These are phyloP conservation scores for Penicillium brasilianum DNA, from an alignment of 2,329 filamentous ascomycete species.

Conservation along the genomic window DNA sequence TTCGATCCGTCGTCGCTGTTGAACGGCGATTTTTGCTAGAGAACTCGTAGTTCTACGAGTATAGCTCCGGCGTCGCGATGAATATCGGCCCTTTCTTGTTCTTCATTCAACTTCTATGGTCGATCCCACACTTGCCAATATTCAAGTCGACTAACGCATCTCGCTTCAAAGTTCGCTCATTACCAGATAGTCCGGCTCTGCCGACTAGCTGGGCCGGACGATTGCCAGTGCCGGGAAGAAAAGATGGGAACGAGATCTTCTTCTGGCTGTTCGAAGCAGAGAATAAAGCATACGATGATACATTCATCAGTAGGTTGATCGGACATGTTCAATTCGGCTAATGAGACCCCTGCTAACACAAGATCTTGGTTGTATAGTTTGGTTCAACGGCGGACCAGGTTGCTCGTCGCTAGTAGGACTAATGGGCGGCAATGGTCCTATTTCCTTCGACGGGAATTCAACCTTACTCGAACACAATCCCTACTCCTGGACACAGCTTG, in stretches of 20 bases:
- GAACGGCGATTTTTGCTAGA: neutral
- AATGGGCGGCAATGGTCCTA: conserved; percentile 41
- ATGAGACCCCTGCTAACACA: conserved; percentile 12
- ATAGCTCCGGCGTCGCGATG: conserved; percentile 21
- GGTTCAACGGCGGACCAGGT: conserved; percentile 45
- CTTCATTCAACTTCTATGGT: conserved; percentile 29
- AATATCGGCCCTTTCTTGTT: conserved; percentile 28
- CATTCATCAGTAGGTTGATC: conserved; percentile 39
- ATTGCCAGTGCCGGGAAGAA: conserved; percentile 36
- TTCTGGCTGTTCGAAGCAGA: conserved; percentile 46
- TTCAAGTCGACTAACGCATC: conserved; percentile 16
- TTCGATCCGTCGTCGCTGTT: neutral
- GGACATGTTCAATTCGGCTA: neutral
- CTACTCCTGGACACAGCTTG: conserved; percentile 40
- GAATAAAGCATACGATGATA: conserved; percentile 35
- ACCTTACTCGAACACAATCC: conserved; percentile 32
- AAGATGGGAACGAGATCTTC: conserved; percentile 40
- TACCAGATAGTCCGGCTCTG: conserved; percentile 37
- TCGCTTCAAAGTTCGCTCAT: conserved; percentile 36
- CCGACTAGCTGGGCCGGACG: conserved; percentile 44
- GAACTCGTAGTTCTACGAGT: neutral
- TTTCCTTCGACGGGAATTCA: conserved; percentile 39
- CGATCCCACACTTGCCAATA: conserved; percentile 14
- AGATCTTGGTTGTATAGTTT: conserved; percentile 30
- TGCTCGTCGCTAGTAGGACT: conserved; percentile 43